These are phyloP conservation scores for Mycena epipterygia DNA, from an alignment of 768 basidiomycete species.

Conservation along the genomic window DNA sequence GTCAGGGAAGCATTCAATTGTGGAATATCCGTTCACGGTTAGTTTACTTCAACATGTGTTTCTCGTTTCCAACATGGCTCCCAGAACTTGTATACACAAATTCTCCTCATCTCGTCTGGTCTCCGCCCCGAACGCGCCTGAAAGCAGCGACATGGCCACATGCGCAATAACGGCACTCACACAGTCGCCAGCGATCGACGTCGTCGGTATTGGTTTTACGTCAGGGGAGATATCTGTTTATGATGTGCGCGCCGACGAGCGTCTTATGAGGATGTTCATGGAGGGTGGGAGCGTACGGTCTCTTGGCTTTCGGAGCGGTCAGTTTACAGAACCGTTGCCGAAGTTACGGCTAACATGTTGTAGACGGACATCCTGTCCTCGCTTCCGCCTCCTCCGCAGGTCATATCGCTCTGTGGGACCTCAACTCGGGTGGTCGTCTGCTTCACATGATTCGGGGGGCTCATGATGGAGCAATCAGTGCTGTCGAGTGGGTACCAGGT, in stretches of 20 bases:
- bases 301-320: constrained; percentile 90
- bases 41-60: constrained; percentile 38
- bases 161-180: constrained; percentile 81
- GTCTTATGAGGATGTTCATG: constrained; percentile 91
- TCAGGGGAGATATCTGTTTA: constrained; percentile 91
- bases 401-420: constrained; percentile 94
- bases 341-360: constrained; percentile 13
- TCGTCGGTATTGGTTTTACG: constrained; percentile 92
- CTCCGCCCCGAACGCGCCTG: constrained; percentile 48
- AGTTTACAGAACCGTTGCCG: constrained; percentile 28
- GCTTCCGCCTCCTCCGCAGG: constrained; percentile 91
- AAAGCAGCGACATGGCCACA: constrained; percentile 43
- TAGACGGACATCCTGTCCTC: constrained; percentile 90
- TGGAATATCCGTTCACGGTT: constrained; percentile 94
- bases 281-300: constrained; percentile 85
- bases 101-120: constrained; percentile 73
- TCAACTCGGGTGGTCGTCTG: constrained; percentile 84
- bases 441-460: constrained; percentile 90
- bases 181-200: constrained; percentile 96
- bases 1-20: constrained; percentile 86
- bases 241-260: constrained; percentile 92
- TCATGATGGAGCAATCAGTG: constrained; percentile 87
- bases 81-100: constrained; percentile 86
- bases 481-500: constrained; percentile 92
- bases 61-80: constrained; percentile 1